Conservation (phyloP, 208 protist genomes). For the Leishmania tarentolae region DNA sequence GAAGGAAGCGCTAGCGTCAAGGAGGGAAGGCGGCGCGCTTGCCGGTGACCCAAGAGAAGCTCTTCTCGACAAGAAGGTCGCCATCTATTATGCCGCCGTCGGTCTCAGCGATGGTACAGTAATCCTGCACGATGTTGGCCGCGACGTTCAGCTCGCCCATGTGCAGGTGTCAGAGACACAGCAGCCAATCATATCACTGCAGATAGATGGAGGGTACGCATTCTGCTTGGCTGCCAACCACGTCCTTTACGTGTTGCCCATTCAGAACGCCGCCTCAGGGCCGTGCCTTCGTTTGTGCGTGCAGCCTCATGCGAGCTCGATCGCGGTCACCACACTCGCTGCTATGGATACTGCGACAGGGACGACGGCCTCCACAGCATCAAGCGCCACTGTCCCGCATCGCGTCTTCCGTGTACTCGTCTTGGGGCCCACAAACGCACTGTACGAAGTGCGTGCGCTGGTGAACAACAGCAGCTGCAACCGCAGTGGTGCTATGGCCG, state of each 20-base stretch:
- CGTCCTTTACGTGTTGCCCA: slow-evolving; percentile 48
- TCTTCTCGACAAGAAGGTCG: slow-evolving; percentile 24
- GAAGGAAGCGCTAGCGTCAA: background rate
- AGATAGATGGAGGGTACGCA: slow-evolving; percentile 45
- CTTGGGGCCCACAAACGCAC: slow-evolving; percentile 56
- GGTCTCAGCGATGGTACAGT: slow-evolving; percentile 82
- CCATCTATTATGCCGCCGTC: slow-evolving; percentile 51
- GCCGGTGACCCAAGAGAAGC: slow-evolving; percentile 8
- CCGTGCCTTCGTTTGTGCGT: slow-evolving; percentile 39
- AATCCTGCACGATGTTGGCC: slow-evolving; percentile 67
- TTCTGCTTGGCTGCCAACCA: slow-evolving; percentile 60
- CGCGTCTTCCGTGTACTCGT: slow-evolving; percentile 54
- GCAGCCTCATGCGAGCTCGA: slow-evolving; percentile 52
- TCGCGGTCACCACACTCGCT: slow-evolving; percentile 35
- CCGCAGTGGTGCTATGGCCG: background rate
- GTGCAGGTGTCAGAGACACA: slow-evolving; percentile 66
- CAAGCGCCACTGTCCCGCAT: background rate
- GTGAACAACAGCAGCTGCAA: background rate
- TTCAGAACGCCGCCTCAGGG: slow-evolving; percentile 28
- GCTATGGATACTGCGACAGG: background rate
- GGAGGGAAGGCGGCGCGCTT: background rate
- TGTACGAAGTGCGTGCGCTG: slow-evolving; percentile 44
- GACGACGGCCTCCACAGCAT: background rate
- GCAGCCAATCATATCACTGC: slow-evolving; percentile 53
- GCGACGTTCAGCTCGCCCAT: slow-evolving; percentile 50